These are phyloP conservation scores for Leptographium procerum DNA, from an alignment of 2,329 filamentous ascomycete species.

Conservation along the genomic window DNA sequence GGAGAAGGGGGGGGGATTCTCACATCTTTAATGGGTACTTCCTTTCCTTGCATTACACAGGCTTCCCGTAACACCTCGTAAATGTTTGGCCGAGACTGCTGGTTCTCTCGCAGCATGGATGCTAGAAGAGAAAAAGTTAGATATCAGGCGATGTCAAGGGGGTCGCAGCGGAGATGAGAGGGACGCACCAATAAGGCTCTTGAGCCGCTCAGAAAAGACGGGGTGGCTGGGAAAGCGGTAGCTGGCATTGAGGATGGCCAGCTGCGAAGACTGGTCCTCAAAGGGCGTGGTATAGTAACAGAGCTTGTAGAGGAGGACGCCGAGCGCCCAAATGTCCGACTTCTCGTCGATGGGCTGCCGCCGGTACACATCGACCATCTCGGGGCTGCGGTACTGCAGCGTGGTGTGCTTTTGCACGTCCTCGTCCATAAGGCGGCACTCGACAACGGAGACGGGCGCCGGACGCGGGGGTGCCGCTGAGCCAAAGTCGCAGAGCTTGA, in stretches of 20 bases:
- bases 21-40: constrained; percentile 83
- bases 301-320: constrained; percentile 90
- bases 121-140: constrained; percentile 37
- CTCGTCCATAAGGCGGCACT: constrained; percentile 88
- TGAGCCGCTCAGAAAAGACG: constrained; percentile 77
- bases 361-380: constrained; percentile 97
- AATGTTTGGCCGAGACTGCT: constrained; percentile 71
- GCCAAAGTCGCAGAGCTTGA: constrained; percentile 98
- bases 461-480: constrained; percentile 75
- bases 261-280: constrained; percentile 81
- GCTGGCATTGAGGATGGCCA: constrained; percentile 91
- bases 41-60: constrained; percentile 78
- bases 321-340: constrained; percentile 95
- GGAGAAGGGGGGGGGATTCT: constrained; percentile 18
- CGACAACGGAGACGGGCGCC: constrained; percentile 73
- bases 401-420: constrained; percentile 96
- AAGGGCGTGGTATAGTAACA: constrained; percentile 99
- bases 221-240: constrained; percentile 88
- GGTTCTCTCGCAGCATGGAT: constrained; percentile 82
- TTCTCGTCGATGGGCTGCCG: constrained; percentile 97
- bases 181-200: constrained; percentile 71
- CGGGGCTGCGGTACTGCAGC: constrained; percentile 90
- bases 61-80: constrained; percentile 84
- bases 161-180: background rate
- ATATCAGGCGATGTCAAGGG: background rate